These are phyloP conservation scores for Cordyceps javanica DNA, from an alignment of 2,329 filamentous ascomycete genomes.

Conservation along the genomic window DNA sequence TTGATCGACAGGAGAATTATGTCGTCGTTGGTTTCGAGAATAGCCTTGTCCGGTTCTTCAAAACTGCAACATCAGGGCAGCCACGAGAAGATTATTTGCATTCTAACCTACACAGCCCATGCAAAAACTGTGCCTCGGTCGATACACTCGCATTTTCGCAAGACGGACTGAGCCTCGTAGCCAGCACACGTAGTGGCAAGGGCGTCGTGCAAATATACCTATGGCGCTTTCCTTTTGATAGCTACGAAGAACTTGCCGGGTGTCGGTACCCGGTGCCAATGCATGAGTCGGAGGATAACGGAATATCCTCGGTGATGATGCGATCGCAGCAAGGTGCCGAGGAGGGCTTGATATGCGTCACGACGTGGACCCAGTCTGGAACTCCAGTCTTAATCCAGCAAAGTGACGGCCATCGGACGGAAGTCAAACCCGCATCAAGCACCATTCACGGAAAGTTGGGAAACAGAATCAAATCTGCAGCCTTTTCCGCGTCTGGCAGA, in stretches of 20 bases:
- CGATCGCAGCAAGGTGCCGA: conserved; percentile 26
- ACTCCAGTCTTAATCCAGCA: conserved; percentile 33
- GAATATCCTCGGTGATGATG: conserved; percentile 31
- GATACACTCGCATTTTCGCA: conserved; percentile 35
- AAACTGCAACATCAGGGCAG: conserved; percentile 26
- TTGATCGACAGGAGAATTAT: conserved; percentile 33
- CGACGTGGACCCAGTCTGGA: conserved; percentile 37
- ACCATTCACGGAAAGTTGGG: conserved; percentile 28
- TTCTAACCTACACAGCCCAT: conserved; percentile 26
- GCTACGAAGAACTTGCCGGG: conserved; percentile 27
- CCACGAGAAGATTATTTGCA: conserved; percentile 33
- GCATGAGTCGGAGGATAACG: conserved; percentile 36
- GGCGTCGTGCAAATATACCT: conserved; percentile 32
- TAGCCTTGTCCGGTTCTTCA: conserved; percentile 34
- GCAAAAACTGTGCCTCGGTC: conserved; percentile 29
- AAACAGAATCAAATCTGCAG: conserved; percentile 31
- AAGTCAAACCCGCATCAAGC: conserved; percentile 26
- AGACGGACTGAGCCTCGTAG: conserved; percentile 33
- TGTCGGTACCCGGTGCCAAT: conserved; percentile 33
- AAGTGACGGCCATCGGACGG: conserved; percentile 28
- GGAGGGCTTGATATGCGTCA: conserved; percentile 32
- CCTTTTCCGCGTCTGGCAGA: conserved; percentile 31
- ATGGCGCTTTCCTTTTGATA: conserved; percentile 32
- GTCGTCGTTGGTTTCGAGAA: conserved; percentile 36
- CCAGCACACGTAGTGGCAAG: conserved; percentile 29